phyloP scores from a whole-genome alignment of 2,329 filamentous ascomycete genomes.

The Geosmithia putterillii region DNA sequence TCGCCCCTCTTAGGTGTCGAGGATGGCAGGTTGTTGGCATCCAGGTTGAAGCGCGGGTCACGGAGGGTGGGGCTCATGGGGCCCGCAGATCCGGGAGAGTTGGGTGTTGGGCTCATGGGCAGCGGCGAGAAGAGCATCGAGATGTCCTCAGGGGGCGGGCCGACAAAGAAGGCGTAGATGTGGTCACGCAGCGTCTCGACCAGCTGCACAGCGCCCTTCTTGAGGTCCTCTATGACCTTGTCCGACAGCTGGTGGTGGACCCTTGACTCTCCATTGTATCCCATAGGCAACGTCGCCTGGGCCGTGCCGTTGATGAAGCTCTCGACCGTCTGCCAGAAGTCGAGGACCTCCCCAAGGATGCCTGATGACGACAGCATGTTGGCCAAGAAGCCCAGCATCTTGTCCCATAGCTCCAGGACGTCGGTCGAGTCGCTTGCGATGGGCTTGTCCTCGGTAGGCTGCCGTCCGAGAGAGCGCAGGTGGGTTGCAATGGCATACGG shows the following conservation, averaged over 20 bases:
- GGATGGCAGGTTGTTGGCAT: constrained; percentile 63
- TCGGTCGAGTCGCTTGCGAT: constrained; percentile 65
- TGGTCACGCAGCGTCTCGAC: constrained; percentile 71
- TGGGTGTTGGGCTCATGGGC: constrained; percentile 35
- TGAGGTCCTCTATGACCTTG: constrained; percentile 58
- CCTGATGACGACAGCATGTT: constrained; percentile 68
- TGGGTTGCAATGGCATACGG: constrained; percentile 60
- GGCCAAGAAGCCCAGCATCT: constrained; percentile 62
- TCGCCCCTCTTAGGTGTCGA: constrained; percentile 71
- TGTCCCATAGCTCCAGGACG: constrained; percentile 87
- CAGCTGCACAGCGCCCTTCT: constrained; percentile 71
- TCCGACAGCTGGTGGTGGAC: constrained; percentile 69
- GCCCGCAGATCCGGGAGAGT: constrained; percentile 11
- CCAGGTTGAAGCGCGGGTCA: constrained; percentile 69
- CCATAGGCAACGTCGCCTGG: constrained; percentile 66
- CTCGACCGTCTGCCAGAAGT: constrained; percentile 88
- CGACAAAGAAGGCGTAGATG: constrained; percentile 71
- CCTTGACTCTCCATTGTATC: constrained; percentile 70
- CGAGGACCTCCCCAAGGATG: constrained; percentile 75
- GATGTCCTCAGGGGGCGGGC: constrained; percentile 82
- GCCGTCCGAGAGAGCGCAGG: constrained; percentile 60
- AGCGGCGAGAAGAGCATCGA: constrained; percentile 76
- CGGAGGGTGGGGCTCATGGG: constrained; percentile 41
- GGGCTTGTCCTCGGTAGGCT: constrained; percentile 46
- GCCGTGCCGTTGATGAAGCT: constrained; percentile 81